These are phyloP conservation scores for Starmerella apis DNA, from an alignment of 805 yeast species.

Conservation along the genomic window DNA sequence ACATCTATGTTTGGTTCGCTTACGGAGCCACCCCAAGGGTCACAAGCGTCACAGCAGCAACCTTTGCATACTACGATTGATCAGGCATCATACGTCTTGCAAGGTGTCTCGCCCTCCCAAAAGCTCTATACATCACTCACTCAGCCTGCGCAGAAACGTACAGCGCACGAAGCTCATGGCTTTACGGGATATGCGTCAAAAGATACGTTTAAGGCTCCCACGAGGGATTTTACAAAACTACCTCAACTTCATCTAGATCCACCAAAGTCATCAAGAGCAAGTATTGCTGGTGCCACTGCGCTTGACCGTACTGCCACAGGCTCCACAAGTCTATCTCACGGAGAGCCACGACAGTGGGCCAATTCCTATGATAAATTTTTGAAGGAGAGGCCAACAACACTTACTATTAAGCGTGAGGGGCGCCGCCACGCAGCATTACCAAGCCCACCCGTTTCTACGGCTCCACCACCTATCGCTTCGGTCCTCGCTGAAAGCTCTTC, in stretches of 20 bases:
- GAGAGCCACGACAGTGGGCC: slow-evolving; percentile 21
- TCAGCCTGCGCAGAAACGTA: slow-evolving; percentile 13
- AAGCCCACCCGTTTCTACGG: slow-evolving; percentile 12
- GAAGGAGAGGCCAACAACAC: slow-evolving; percentile 24
- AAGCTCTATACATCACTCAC: slow-evolving; percentile 26
- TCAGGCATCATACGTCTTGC: slow-evolving; percentile 26
- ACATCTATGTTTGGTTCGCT: slow-evolving; percentile 4
- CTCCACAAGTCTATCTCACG: background rate
- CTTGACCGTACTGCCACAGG: background rate
- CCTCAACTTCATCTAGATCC: background rate
- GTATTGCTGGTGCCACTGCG: background rate
- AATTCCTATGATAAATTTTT: slow-evolving; percentile 24
- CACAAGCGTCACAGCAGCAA: slow-evolving; percentile 6
- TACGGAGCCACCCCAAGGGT: slow-evolving; percentile 1
- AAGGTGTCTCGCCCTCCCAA: slow-evolving; percentile 22
- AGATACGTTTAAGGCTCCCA: background rate
- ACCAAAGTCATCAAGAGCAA: background rate
- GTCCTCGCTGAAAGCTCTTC: background rate
- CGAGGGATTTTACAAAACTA: background rate
- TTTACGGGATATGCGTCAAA: background rate
- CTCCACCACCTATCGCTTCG: slow-evolving; percentile 12
- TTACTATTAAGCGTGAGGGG: slow-evolving; percentile 16
- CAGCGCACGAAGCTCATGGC: background rate
- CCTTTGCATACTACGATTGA: slow-evolving; percentile 25
- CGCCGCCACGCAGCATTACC: background rate